Conservation (phyloP, 352 stramenopile genomes). For the Globisporangium radiosum region DNA sequence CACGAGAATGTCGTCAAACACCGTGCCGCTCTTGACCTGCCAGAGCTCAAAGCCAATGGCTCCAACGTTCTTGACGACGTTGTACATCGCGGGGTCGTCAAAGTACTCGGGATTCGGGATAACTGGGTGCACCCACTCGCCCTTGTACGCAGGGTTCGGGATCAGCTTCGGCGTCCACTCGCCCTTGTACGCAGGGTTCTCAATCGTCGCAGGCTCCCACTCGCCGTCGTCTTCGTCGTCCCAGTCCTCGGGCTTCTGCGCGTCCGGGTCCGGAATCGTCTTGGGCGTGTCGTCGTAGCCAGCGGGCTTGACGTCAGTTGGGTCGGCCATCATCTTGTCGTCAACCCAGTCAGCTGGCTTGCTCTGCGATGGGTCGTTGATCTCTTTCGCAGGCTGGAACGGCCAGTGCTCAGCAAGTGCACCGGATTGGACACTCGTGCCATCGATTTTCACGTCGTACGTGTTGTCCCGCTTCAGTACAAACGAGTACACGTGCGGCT, state of each 20-base stretch:
- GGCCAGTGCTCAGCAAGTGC: slow-evolving; percentile 85
- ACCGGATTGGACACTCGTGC: slow-evolving; percentile 71
- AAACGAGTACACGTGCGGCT: slow-evolving; percentile 91
- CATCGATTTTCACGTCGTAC: slow-evolving; percentile 91
- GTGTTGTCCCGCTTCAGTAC: slow-evolving; percentile 87
- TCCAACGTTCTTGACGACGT: slow-evolving; percentile 93
- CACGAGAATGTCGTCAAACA: slow-evolving; percentile 99
- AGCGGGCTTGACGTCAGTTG: slow-evolving; percentile 82
- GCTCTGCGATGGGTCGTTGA: slow-evolving; percentile 88
- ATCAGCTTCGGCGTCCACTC: slow-evolving; percentile 89
- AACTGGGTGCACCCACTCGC: slow-evolving; percentile 94
- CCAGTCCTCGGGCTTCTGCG: slow-evolving; percentile 89
- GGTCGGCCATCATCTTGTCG: slow-evolving; percentile 83
- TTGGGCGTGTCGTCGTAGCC: slow-evolving; percentile 84
- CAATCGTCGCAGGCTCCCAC: slow-evolving; percentile 84
- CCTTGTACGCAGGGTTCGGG: slow-evolving; percentile 91
- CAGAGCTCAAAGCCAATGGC: slow-evolving; percentile 99
- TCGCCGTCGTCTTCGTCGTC: slow-evolving; percentile 92
- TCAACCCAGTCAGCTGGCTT: slow-evolving; percentile 94
- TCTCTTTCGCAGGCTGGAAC: slow-evolving; percentile 85
- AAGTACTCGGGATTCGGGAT: slow-evolving; percentile 98
- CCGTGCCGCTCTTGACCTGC: slow-evolving; percentile 96
- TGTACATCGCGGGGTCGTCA: slow-evolving; percentile 92
- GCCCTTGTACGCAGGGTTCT: slow-evolving; percentile 91
- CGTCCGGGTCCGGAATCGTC: slow-evolving; percentile 75